Conservation (phyloP, 345 rosid species). For the Salix suchowensis region DNA sequence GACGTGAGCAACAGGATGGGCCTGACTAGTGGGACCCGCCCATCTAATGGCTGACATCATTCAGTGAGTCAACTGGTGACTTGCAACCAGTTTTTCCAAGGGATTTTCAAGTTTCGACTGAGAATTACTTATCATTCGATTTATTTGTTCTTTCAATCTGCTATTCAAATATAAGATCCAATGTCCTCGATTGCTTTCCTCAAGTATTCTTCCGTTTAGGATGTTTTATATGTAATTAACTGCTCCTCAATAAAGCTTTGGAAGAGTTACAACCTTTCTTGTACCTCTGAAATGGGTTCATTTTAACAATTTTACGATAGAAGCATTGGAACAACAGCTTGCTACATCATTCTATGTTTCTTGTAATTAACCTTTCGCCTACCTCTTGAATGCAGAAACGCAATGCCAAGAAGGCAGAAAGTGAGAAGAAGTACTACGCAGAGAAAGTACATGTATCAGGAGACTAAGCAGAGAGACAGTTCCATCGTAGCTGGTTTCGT, state of each 20-base stretch:
- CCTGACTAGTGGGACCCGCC: neutral
- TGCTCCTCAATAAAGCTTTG: neutral
- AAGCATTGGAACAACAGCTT: neutral
- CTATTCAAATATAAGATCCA: neutral
- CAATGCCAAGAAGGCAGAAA: slow-evolving; percentile 48
- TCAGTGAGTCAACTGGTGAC: neutral
- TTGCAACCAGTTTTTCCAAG: neutral
- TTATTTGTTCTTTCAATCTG: neutral
- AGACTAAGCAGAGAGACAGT: slow-evolving; percentile 25
- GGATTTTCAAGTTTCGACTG: neutral
- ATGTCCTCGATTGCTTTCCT: neutral
- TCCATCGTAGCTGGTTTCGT: slow-evolving; percentile 11
- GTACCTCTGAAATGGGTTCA: neutral
- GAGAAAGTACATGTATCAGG: slow-evolving; percentile 54
- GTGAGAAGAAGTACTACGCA: slow-evolving; percentile 66
- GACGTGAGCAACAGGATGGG: neutral
- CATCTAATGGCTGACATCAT: neutral
- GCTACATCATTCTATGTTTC: neutral
- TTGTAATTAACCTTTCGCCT: neutral
- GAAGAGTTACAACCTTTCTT: too few species aligned
- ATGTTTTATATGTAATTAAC: neutral
- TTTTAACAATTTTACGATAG: neutral
- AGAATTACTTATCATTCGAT: neutral
- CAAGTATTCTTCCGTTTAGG: neutral
- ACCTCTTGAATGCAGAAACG: slow-evolving; percentile 44